These are phyloP conservation scores for Theobroma cacao DNA, from an alignment of 345 rosid genomes.

Conservation along the genomic window DNA sequence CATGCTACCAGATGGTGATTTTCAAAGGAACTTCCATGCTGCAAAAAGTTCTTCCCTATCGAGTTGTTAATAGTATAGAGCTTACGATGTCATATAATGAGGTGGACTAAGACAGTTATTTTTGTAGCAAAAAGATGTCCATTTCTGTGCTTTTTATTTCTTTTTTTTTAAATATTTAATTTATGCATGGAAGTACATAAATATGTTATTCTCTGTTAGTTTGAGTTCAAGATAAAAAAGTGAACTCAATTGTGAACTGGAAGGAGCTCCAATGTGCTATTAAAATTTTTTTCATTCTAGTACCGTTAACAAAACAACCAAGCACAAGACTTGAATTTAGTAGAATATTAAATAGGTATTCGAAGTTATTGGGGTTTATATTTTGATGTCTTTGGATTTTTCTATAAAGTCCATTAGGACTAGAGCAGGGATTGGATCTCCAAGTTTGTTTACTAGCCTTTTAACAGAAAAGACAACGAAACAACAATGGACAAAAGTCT, in stretches of 20 bases:
- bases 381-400: background rate
- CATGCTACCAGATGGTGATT: constrained; percentile 56
- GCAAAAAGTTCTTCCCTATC: constrained; percentile 46
- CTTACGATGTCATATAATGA: constrained; percentile 18
- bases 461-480: background rate
- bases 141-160: background rate
- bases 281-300: background rate
- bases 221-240: background rate
- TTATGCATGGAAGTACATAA: background rate
- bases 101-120: background rate
- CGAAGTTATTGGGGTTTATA: background rate
- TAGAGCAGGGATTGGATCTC: background rate
- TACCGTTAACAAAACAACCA: background rate
- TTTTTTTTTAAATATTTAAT: background rate
- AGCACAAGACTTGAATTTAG: background rate
- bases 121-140: background rate
- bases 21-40: constrained; percentile 78
- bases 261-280: background rate
- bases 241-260: constrained; percentile 1
- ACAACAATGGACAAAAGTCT: background rate
- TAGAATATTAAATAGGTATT: background rate
- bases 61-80: constrained; percentile 25
- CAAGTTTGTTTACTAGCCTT: background rate
- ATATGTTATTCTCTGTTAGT: background rate
- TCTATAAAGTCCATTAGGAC: background rate